Percentiles rank a stretch among this genome's conserved stretches.
phyloP scores from a whole-genome alignment of 805 yeast genomes.

The Nakazawaea molendinolei region DNA sequence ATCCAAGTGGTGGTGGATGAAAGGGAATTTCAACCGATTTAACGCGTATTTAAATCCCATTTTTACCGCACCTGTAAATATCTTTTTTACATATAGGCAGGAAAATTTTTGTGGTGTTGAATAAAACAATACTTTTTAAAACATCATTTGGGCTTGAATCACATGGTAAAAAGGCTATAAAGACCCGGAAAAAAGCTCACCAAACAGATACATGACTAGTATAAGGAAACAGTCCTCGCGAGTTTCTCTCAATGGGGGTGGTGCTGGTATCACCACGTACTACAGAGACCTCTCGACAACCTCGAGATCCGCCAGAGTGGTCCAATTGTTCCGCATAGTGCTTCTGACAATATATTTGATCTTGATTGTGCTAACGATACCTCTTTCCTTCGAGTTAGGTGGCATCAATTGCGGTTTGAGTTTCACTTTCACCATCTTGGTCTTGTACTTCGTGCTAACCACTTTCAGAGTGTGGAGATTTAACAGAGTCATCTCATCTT shows the following conservation, averaged over 20 bases:
- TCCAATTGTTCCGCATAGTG: slow-evolving; percentile 25
- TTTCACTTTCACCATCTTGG: slow-evolving; percentile 67
- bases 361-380: slow-evolving; percentile 74
- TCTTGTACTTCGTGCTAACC: slow-evolving; percentile 65
- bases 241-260: slow-evolving; percentile 7
- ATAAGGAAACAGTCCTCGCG: slow-evolving; percentile 7
- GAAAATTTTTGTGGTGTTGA: too few relatives aligned
- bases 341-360: slow-evolving; percentile 57
- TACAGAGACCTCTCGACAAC: neutral
- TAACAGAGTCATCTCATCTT: slow-evolving; percentile 36
- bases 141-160: too few relatives aligned
- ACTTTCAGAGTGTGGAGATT: slow-evolving; percentile 55
- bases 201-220: slow-evolving; percentile 6
- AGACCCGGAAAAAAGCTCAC: too few relatives aligned
- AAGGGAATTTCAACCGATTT: too few relatives aligned
- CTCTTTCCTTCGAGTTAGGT: slow-evolving; percentile 90
- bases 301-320: neutral
- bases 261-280: too few relatives aligned
- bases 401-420: slow-evolving; percentile 87
- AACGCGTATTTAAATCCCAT: too few relatives aligned
- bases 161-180: too few relatives aligned
- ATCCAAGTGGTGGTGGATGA: too few relatives aligned
- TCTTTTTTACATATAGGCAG: too few relatives aligned
- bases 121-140: too few relatives aligned
- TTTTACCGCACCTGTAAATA: too few relatives aligned